phyloP scores from a whole-genome alignment of 2,329 filamentous ascomycete genomes.

The Colletotrichum eremochloae region DNA sequence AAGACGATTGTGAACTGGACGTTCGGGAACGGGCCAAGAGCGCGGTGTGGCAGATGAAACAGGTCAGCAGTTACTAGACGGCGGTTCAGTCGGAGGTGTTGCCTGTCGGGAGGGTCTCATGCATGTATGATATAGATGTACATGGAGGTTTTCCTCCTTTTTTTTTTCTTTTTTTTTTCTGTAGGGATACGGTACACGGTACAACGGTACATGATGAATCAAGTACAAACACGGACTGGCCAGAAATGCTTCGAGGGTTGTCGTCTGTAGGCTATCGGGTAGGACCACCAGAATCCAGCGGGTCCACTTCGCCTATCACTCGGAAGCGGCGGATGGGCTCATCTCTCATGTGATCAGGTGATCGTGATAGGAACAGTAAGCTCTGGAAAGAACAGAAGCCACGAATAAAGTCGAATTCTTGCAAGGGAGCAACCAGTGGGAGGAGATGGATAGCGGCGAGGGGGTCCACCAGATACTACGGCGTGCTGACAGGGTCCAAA shows the following conservation, averaged over 20 bases:
- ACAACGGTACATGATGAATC: constrained; percentile 39
- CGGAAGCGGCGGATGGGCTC: constrained; percentile 32
- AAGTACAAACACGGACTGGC: constrained; percentile 17
- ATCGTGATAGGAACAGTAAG: constrained; percentile 20
- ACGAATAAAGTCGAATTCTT: background rate
- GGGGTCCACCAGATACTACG: constrained; percentile 19
- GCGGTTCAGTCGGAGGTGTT: background rate
- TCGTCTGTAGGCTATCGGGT: background rate
- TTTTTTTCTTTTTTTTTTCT: background rate
- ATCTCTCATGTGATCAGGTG: constrained; percentile 29
- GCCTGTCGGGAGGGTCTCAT: background rate
- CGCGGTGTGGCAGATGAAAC: constrained; percentile 79
- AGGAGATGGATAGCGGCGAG: background rate
- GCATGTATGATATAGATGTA: constrained; percentile 37
- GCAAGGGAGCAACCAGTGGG: background rate
- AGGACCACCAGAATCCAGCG: background rate
- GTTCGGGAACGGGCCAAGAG: constrained; percentile 87
- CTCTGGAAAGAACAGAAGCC: constrained; percentile 10
- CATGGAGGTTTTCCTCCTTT: constrained; percentile 13
- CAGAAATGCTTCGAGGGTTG: background rate
- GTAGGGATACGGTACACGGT: constrained; percentile 25
- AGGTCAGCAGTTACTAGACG: constrained; percentile 45
- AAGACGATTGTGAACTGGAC: constrained; percentile 81
- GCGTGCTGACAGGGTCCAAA: constrained; percentile 11
- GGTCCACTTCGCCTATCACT: background rate